Base-by-base conservation (phyloP, 106 monocot genomes). In the Dactylorhiza incarnata region DNA sequence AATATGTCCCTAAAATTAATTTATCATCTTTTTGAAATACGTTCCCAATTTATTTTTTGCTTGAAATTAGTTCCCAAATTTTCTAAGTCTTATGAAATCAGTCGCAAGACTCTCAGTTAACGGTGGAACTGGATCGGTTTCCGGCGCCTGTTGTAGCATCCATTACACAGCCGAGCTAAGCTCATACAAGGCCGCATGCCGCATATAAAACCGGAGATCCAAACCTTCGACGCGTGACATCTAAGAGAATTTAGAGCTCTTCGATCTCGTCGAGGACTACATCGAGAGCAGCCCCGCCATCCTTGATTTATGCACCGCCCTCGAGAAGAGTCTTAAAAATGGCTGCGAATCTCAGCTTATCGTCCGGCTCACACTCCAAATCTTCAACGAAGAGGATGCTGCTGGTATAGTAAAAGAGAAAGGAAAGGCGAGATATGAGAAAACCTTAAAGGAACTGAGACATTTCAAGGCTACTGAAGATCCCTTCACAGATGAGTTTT, bases 401-500 rank as follows among this genome's bases (percentile, higher is more conserved):
- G 74, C 58, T 22, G 70, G 17, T 14, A 25, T 23, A 0, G 20
- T 10, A 5, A 75, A 73, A 22, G 61, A 45, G 11, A 75, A 51
- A 45, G 47, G 75, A 5, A 80, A 71, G 72, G 78, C 75, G 13
- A 90, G 75, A 81, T 95, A 95, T 58, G 7, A 54, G 19, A 71
- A 80, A 62, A 95, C 95, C 16, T 17, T 95, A 45, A 82, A 88
- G 53, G 90, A 95, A 72, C 51, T 95, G 77, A 68, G 83, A 74
- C 81, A 77, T 50, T 92, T 95, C 74, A 88, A 83, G 75, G 81
- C 75, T 1, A 80, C 82, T 8, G 90, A 85, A 3, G 85, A 92
- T 67, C 95, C 92, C 1, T 95, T 95, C 81, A 88, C 86, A 6
- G 88, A 87, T 10, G 92, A 92, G 37, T 95, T 95, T 82, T 92